phyloP scores from a whole-genome alignment of 257 asterid species.

The Orobanche coerulescens region DNA sequence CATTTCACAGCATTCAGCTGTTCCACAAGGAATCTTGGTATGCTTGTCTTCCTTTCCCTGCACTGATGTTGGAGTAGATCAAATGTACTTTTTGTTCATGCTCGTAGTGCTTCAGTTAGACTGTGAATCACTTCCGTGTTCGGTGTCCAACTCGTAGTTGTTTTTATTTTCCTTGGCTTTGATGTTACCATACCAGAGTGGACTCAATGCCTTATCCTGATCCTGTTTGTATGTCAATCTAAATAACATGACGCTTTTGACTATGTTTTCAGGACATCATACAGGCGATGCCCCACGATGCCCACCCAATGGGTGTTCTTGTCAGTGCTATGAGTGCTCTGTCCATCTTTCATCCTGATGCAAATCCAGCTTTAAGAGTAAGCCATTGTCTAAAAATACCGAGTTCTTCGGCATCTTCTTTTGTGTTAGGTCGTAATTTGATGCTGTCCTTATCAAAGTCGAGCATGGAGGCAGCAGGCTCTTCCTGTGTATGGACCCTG shows the following conservation, averaged over 20 bases:
- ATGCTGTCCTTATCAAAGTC: constrained; percentile 7
- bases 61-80: neutral
- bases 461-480: neutral
- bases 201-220: neutral
- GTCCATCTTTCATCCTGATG: constrained; percentile 97
- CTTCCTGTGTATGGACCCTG: constrained; percentile 1
- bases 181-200: neutral
- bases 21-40: constrained; percentile 39
- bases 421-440: neutral
- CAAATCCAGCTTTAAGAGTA: constrained; percentile 98
- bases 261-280: constrained; percentile 78
- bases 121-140: neutral
- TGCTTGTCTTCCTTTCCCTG: constrained; percentile 30
- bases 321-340: constrained; percentile 96
- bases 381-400: constrained; percentile 22
- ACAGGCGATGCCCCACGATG: constrained; percentile 99
- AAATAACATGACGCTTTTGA: constrained; percentile 22
- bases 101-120: neutral
- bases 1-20: constrained; percentile 66
- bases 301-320: constrained; percentile 99
- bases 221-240: neutral
- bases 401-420: constrained; percentile 10
- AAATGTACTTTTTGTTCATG: neutral
- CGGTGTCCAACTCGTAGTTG: neutral
- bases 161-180: neutral